Evolutionary conservation across 2,329 filamentous ascomycete species (phyloP), one percentile per base, ranked within the genome.

Genomic region (Aspergillus persii): DNA sequence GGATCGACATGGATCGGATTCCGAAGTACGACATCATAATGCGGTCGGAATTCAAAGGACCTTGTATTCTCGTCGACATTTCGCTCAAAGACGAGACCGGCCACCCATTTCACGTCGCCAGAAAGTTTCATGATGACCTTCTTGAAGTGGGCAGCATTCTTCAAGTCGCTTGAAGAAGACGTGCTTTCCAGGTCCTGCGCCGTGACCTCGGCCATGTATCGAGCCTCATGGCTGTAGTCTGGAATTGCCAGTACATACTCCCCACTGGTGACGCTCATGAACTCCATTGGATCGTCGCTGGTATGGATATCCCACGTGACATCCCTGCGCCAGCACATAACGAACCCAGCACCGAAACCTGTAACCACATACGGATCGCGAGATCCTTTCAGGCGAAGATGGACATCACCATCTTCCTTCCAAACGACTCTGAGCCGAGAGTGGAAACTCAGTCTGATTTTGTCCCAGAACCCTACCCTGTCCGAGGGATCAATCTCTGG

Each of bases 111-210:
- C 0, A 99, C 95, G 70, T 95, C 96, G 12, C 95, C 95, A 3
- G 95, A 98, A 11, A 99, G 83, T 76, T 99, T 99, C 94, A 99
- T 98, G 54, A 96, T 86, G 3, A 98, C 95, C 77, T 99, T 99
- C 76, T 96, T 96, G 82, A 99, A 99, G 0, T 88, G 83, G n/a
- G 92, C 90, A 2, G 89, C 87, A 39, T 89, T 85, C 67, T 87
- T 90, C 69, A 84, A 58, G 65, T 83, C 87, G 60, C 87, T 89
- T 12, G 86, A 84, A 53, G 83, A 85, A 2, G 84, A 79, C 33
- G 86, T 80, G 65, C 83, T 89, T 54, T 86, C 85, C 50, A 83
- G 80, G 55, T 87, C 84, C 54, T 78, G 72, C 6, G 71, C 64
- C 23, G 80, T 79, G 31, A 68, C 68, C 54, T 75, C 73, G 50